phyloP scores from a whole-genome alignment of 73 alveolate species.

The Paramecium primaurelia region DNA sequence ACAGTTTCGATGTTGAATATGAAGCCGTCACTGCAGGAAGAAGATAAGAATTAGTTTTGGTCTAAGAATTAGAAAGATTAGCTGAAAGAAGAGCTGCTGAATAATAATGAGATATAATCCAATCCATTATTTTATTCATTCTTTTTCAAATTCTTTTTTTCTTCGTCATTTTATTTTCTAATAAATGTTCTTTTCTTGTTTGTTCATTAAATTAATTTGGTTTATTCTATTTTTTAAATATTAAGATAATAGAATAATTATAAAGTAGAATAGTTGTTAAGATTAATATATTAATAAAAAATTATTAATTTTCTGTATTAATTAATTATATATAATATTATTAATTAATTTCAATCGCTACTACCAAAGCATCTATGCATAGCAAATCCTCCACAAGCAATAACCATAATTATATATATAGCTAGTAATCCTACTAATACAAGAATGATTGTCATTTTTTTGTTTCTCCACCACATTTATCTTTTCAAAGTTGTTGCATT shows the following conservation, averaged over 20 bases:
- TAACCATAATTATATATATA: not conserved
- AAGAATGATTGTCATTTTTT: slow-evolving; percentile 54
- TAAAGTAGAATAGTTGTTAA: not conserved
- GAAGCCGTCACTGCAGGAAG: not conserved
- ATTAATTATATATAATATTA: not conserved
- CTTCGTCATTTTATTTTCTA: not conserved
- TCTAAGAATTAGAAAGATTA: slow-evolving; percentile 44
- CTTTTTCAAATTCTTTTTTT: not conserved
- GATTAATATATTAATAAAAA: too few relatives aligned
- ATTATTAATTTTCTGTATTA: not conserved
- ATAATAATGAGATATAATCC: slow-evolving; percentile 17
- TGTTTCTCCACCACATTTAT: slow-evolving; percentile 66
- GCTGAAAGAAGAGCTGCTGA: slow-evolving; percentile 56
- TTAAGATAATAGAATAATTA: too few relatives aligned
- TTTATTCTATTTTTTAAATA: too few relatives aligned
- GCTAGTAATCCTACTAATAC: slow-evolving; percentile 5
- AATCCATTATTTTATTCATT: not conserved
- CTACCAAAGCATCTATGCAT: slow-evolving; percentile 8
- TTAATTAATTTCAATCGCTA: not conserved
- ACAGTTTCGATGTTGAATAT: slow-evolving; percentile 45
- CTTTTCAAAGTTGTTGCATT: slow-evolving; percentile 56
- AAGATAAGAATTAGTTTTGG: slow-evolving; percentile 41
- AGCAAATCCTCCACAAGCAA: slow-evolving; percentile 27
- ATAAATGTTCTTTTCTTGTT: not conserved
- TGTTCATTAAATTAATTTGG: too few relatives aligned